These are phyloP conservation scores for Boletus subluridellus DNA, from an alignment of 1,284 basidiomycete species.

Conservation along the genomic window DNA sequence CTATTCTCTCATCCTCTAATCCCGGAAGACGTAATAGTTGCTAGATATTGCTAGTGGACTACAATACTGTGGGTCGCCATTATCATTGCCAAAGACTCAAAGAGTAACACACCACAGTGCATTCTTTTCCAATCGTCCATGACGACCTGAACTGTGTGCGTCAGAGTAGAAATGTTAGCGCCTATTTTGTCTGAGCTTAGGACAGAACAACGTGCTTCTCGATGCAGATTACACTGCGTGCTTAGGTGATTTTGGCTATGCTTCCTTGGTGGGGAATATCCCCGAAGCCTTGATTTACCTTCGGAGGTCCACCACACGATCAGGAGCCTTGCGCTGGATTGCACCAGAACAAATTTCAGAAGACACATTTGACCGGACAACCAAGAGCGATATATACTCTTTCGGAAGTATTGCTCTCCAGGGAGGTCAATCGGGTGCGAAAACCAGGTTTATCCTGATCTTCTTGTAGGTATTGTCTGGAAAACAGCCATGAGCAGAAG, in stretches of 20 bases:
- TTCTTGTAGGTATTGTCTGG: not conserved
- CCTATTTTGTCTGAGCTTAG: not conserved
- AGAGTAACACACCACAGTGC: not conserved
- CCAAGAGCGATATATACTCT: conserved; percentile 1
- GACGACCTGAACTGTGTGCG: not conserved
- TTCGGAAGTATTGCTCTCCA: conserved; percentile 1
- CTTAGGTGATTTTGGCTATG: not conserved
- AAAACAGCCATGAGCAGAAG: not conserved
- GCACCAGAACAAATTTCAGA: not conserved
- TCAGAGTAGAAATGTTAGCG: not conserved
- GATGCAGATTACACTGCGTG: not conserved
- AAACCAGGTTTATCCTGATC: not conserved
- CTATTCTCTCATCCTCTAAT: not conserved
- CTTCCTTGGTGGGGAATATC: not conserved
- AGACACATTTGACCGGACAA: not conserved
- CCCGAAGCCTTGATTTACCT: not conserved
- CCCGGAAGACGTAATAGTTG: not conserved
- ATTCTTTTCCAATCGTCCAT: not conserved
- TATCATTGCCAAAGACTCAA: not conserved
- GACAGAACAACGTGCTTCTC: not conserved
- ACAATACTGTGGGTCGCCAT: not conserved
- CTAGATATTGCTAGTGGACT: not conserved
- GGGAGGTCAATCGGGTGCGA: not conserved
- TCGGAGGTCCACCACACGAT: not conserved
- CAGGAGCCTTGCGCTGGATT: not conserved